phyloP scores from a whole-genome alignment of 371 early-diverging fungal species.

The Lichtheimia hyalospora region DNA sequence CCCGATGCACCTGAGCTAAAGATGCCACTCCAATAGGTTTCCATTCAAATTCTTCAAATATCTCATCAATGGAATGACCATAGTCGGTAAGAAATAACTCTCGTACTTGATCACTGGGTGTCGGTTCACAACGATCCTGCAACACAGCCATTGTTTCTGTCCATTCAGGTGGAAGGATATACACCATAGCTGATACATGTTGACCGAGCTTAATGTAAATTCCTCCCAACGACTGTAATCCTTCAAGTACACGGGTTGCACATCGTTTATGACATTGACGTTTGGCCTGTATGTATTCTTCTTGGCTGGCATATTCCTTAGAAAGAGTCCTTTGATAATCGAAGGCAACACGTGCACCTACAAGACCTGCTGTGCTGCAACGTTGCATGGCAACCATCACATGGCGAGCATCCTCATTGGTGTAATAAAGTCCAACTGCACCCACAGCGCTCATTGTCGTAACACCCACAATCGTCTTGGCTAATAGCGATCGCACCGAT shows the following conservation, averaged over 20 bases:
- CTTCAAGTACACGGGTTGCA: conserved; percentile 61
- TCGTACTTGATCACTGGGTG: conserved; percentile 57
- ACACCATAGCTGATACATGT: conserved; percentile 83
- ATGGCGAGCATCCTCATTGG: conserved; percentile 47
- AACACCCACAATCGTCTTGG: not conserved
- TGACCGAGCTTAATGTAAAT: conserved; percentile 94
- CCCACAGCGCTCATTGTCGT: conserved; percentile 9
- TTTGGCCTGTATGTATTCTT: conserved; percentile 39
- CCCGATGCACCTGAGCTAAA: conserved; percentile 85
- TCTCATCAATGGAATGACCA: conserved; percentile 57
- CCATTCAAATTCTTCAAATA: conserved; percentile 74
- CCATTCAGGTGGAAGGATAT: conserved; percentile 90
- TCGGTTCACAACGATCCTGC: conserved; percentile 84
- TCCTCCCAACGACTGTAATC: conserved; percentile 73
- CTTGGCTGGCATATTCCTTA: conserved; percentile 33
- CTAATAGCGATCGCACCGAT: not conserved
- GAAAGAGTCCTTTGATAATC: conserved; percentile 68
- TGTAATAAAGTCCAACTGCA: conserved; percentile 41
- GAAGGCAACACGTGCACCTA: conserved; percentile 50
- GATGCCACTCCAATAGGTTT: conserved; percentile 84
- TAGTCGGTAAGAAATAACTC: conserved; percentile 70
- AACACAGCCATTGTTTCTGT: conserved; percentile 80
- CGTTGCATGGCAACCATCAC: conserved; percentile 43
- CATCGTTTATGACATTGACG: conserved; percentile 42
- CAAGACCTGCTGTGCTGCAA: conserved; percentile 42